phyloP scores from a whole-genome alignment of 495 filamentous ascomycete genomes.

The Lineolata rhizophorae region DNA sequence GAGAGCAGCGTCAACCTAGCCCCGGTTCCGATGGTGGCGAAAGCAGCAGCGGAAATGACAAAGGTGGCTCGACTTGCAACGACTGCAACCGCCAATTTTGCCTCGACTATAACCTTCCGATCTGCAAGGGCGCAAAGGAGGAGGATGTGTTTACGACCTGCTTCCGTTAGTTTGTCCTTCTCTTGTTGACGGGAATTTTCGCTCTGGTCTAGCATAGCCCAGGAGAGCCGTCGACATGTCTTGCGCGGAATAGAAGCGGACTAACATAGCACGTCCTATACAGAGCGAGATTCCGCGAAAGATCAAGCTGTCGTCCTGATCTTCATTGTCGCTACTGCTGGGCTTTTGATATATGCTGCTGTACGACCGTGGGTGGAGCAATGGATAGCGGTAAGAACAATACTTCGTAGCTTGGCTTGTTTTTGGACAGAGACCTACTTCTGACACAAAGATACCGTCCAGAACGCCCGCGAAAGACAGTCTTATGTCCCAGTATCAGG shows the following conservation, averaged over 20 bases:
- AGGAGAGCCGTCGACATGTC: too few relatives aligned
- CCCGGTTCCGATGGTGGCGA: neutral
- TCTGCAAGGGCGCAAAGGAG: slow-evolving; percentile 67
- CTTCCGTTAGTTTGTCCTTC: slow-evolving; percentile 38
- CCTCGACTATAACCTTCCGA: slow-evolving; percentile 59
- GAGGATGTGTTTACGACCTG: slow-evolving; percentile 76
- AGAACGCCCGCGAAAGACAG: slow-evolving; percentile 9
- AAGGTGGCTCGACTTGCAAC: slow-evolving; percentile 34
- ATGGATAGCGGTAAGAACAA: slow-evolving; percentile 18
- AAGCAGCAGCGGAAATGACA: slow-evolving; percentile 2
- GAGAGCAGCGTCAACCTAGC: slow-evolving; percentile 10
- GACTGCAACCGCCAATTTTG: slow-evolving; percentile 90
- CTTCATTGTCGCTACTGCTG: slow-evolving; percentile 74
- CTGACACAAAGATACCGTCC: neutral
- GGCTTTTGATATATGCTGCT: slow-evolving; percentile 60
- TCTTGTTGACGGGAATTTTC: neutral
- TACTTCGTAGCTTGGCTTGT: neutral
- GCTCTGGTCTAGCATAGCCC: too few relatives aligned
- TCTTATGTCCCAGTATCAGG: slow-evolving; percentile 10
- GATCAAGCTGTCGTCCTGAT: slow-evolving; percentile 81
- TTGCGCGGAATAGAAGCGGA: too few relatives aligned
- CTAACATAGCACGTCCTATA: slow-evolving; percentile 2
- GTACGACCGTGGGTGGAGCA: slow-evolving; percentile 40
- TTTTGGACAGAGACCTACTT: neutral
- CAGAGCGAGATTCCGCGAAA: slow-evolving; percentile 70